Conservation (phyloP, 2,329 filamentous ascomycete species). For the Pyrenophora teres region DNA sequence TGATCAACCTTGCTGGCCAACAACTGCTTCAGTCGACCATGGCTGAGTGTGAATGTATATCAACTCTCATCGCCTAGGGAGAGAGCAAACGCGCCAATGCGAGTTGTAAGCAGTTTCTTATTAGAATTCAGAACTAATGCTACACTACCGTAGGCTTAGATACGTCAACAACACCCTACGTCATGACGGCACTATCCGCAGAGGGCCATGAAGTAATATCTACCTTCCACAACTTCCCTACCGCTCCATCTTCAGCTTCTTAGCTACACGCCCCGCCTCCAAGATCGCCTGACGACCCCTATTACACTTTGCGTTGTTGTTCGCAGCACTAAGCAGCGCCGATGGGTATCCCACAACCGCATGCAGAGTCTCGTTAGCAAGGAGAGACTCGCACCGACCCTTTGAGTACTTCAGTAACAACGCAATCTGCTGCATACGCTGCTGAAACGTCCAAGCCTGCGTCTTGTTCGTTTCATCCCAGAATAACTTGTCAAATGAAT, state of each 20-base stretch:
- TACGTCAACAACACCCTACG: too few relatives aligned
- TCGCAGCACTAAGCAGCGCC: neutral
- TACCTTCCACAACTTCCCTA: too few relatives aligned
- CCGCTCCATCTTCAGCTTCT: neutral
- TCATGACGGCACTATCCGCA: too few relatives aligned
- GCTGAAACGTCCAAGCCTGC: neutral
- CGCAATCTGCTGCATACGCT: conserved; percentile 1
- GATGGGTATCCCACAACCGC: neutral
- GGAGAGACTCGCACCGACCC: neutral
- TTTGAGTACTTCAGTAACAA: neutral
- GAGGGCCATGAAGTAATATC: too few relatives aligned
- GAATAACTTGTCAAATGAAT: neutral
- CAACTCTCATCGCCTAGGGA: too few relatives aligned
- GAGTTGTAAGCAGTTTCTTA: too few relatives aligned
- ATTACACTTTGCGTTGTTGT: conserved; percentile 1
- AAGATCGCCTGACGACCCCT: neutral
- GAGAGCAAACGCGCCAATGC: too few relatives aligned
- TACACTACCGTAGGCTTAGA: too few relatives aligned
- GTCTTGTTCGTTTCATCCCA: neutral
- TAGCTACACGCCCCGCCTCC: neutral
- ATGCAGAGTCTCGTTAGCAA: neutral
- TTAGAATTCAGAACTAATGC: too few relatives aligned
- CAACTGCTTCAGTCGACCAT: too few relatives aligned
- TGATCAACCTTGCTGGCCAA: too few relatives aligned
- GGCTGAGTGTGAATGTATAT: too few relatives aligned